phyloP scores from a whole-genome alignment of 768 basidiomycete species.

The Boletus rex-veris region DNA sequence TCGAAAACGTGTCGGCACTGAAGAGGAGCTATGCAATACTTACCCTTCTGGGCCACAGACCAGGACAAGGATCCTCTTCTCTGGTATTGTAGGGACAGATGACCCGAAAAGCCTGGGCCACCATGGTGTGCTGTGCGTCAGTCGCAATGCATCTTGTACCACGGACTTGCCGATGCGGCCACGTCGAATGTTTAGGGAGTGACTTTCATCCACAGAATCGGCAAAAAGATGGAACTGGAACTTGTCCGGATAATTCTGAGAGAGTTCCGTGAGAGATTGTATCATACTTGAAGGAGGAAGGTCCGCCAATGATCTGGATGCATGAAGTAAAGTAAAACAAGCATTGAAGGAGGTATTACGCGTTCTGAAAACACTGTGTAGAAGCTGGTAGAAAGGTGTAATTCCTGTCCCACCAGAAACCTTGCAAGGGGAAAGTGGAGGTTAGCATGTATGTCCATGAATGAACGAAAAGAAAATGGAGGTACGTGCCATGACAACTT shows the following conservation, averaged over 20 bases:
- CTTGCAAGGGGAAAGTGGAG: conserved; percentile 36
- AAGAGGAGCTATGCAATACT: conserved; percentile 22
- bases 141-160: conserved; percentile 42
- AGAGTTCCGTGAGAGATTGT: conserved; percentile 46
- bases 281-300: conserved; percentile 68
- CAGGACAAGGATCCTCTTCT: conserved; percentile 57
- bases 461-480: not conserved
- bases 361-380: conserved; percentile 49
- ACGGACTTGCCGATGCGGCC: conserved; percentile 55
- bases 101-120: conserved; percentile 27
- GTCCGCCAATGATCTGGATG: conserved; percentile 56
- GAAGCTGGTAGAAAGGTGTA: conserved; percentile 79
- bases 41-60: conserved; percentile 86
- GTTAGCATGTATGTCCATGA: not conserved
- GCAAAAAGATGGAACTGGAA: conserved; percentile 63
- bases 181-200: conserved; percentile 30
- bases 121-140: conserved; percentile 27
- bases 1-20: not conserved
- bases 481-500: conserved; percentile 65
- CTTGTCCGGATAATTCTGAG: conserved; percentile 49
- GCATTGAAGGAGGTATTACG: conserved; percentile 34
- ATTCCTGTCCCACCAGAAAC: conserved; percentile 88
- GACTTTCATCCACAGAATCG: conserved; percentile 38
- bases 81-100: conserved; percentile 12
- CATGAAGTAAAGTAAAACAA: conserved; percentile 71